phyloP scores from a whole-genome alignment of 1,284 basidiomycete species.

The Cerioporus squamosus region DNA sequence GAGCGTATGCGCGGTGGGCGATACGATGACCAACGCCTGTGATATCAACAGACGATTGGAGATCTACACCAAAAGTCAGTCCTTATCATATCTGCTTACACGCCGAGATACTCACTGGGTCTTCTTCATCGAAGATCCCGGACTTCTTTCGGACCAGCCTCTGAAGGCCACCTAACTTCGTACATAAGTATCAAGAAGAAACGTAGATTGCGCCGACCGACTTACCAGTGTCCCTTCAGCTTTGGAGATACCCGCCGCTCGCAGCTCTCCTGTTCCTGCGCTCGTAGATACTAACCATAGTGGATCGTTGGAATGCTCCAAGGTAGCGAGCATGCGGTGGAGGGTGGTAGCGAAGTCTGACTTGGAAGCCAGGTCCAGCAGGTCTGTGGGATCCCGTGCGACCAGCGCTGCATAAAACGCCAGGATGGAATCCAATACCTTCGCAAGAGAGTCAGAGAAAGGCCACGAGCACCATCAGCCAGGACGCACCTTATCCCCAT shows the following conservation, averaged over 20 bases:
- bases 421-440: conserved; percentile 66
- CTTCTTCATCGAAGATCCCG: conserved; percentile 41
- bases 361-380: conserved; percentile 55
- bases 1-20: conserved; percentile 40
- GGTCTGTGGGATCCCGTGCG: conserved; percentile 55
- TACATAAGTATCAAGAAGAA: conserved; percentile 24
- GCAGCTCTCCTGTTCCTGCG: conserved; percentile 42
- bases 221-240: conserved; percentile 52
- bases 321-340: conserved; percentile 45
- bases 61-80: conserved; percentile 40
- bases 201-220: background rate
- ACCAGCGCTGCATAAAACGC: conserved; percentile 62
- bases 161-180: conserved; percentile 40
- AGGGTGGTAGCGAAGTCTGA: conserved; percentile 47
- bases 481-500: conserved; percentile 56
- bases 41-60: conserved; percentile 60
- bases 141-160: conserved; percentile 52
- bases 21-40: conserved; percentile 44
- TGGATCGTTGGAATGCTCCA: conserved; percentile 47
- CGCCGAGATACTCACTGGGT: conserved; percentile 40
- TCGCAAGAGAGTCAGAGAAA: conserved; percentile 4
- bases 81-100: conserved; percentile 1
- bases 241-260: conserved; percentile 47
- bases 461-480: background rate
- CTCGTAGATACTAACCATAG: conserved; percentile 42